Percentiles rank a stretch among this genome's conserved stretches.
Conservation (phyloP, 768 basidiomycete species). For the Lactarius hatsudake region DNA sequence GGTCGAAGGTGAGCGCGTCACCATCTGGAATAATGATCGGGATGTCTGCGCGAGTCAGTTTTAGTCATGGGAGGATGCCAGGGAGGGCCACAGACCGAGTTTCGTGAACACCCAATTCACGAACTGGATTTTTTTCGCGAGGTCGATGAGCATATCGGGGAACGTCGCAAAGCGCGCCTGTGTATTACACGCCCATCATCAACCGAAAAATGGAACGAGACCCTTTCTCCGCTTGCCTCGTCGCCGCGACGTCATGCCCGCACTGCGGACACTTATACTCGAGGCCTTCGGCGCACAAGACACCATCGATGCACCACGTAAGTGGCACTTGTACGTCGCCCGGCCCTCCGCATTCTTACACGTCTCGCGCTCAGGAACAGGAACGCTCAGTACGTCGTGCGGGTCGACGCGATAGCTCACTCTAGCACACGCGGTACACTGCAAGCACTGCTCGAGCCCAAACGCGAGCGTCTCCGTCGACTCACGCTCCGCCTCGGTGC, state of each 20-base stretch:
- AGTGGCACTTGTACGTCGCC: slow-evolving; percentile 62
- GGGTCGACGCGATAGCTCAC: slow-evolving; percentile 82
- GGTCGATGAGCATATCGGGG: slow-evolving; percentile 84
- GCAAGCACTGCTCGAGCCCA: slow-evolving; percentile 80
- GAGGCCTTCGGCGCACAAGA: slow-evolving; percentile 59
- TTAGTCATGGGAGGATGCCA: slow-evolving; percentile 1
- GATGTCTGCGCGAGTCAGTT: slow-evolving; percentile 44
- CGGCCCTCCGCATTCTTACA: slow-evolving; percentile 60
- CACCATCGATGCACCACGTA: slow-evolving; percentile 54
- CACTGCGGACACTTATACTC: slow-evolving; percentile 84
- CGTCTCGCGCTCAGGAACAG: slow-evolving; percentile 66
- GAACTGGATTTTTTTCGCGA: slow-evolving; percentile 91
- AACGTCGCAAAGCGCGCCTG: slow-evolving; percentile 77
- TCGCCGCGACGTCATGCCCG: slow-evolving; percentile 59
- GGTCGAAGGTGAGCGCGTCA: slow-evolving; percentile 64
- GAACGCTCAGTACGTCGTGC: slow-evolving; percentile 74
- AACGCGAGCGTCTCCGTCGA: slow-evolving; percentile 77
- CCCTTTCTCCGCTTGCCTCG: slow-evolving; percentile 53
- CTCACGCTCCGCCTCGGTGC: slow-evolving; percentile 46
- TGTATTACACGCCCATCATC: slow-evolving; percentile 37
- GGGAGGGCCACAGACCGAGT: slow-evolving; percentile 55
- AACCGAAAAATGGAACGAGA: not conserved
- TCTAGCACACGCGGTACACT: slow-evolving; percentile 73
- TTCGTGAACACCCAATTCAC: slow-evolving; percentile 97
- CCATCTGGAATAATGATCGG: no score